Evolutionary conservation across 495 filamentous ascomycete species (phyloP).

Genomic region (Talaromyces thailandensis): DNA sequence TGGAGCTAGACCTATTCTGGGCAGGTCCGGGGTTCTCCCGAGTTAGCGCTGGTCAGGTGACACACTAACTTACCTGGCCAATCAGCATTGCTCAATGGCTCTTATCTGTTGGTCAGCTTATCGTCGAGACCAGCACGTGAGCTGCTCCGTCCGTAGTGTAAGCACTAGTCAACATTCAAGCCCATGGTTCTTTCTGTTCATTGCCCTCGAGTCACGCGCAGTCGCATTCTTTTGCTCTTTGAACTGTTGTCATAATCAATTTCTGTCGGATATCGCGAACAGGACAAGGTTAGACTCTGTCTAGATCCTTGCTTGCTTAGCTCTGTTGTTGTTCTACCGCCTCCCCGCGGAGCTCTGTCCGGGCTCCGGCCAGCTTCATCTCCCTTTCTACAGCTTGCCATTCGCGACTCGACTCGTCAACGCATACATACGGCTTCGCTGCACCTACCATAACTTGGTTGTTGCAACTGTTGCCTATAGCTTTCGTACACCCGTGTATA

Average conservation of each 20-base stretch:
- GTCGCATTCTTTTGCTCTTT: background rate
- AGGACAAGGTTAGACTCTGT: background rate
- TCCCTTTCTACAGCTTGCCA: background rate
- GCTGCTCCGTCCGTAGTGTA: background rate
- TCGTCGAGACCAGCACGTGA: background rate
- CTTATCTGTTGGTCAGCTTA: constrained; percentile 1
- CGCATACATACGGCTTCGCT: background rate
- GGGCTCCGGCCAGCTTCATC: background rate
- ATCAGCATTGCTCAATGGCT: background rate
- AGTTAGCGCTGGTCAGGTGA: background rate
- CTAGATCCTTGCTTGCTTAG: background rate
- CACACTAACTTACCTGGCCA: background rate
- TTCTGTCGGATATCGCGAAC: background rate
- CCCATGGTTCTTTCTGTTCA: background rate
- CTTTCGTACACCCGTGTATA: background rate
- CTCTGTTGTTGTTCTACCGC: background rate
- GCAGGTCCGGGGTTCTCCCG: background rate
- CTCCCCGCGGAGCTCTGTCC: background rate
- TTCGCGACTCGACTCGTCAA: background rate
- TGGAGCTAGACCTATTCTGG: background rate
- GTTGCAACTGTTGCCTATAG: background rate
- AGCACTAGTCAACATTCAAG: background rate
- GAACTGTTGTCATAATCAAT: background rate
- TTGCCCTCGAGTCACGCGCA: background rate
- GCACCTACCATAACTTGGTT: background rate